A percentile compares a stretch with the other conserved stretches of the same genome.
phyloP scores from a whole-genome alignment of 2,329 filamentous ascomycete species.

The Colletotrichum lini region DNA sequence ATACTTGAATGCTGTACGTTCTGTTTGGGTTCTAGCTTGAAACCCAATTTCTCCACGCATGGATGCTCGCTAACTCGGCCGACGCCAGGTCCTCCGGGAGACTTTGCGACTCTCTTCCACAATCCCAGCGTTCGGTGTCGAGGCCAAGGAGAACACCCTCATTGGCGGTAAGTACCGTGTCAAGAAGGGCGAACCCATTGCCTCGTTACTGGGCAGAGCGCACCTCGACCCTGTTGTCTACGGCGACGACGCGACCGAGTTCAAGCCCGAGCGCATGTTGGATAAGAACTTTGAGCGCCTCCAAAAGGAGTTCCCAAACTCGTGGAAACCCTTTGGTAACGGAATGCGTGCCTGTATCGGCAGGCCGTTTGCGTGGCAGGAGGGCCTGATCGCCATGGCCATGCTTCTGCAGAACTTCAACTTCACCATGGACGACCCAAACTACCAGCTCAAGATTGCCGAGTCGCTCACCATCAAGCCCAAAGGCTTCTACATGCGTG shows the following conservation, averaged over 20 bases:
- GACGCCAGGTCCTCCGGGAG: conserved; percentile 67
- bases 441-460: conserved; percentile 66
- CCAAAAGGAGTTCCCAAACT: conserved; percentile 51
- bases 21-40: background rate
- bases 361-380: conserved; percentile 68
- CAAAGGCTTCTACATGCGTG: conserved; percentile 72
- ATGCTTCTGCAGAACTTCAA: conserved; percentile 78
- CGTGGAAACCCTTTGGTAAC: conserved; percentile 69
- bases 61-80: background rate
- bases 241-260: conserved; percentile 69
- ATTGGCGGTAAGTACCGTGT: conserved; percentile 69
- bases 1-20: conserved; percentile 69
- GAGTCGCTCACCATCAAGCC: conserved; percentile 73
- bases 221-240: conserved; percentile 71
- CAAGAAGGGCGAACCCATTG: conserved; percentile 58
- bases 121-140: conserved; percentile 47
- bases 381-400: conserved; percentile 61
- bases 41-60: conserved; percentile 18
- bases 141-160: conserved; percentile 58
- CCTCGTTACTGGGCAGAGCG: conserved; percentile 61
- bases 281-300: conserved; percentile 63
- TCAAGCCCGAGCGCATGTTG: conserved; percentile 74
- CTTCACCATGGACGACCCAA: conserved; percentile 71
- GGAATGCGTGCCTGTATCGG: conserved; percentile 68
- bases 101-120: conserved; percentile 51